These are phyloP conservation scores for Phylloporus scabripes DNA, from an alignment of 768 basidiomycete genomes.

Conservation along the genomic window DNA sequence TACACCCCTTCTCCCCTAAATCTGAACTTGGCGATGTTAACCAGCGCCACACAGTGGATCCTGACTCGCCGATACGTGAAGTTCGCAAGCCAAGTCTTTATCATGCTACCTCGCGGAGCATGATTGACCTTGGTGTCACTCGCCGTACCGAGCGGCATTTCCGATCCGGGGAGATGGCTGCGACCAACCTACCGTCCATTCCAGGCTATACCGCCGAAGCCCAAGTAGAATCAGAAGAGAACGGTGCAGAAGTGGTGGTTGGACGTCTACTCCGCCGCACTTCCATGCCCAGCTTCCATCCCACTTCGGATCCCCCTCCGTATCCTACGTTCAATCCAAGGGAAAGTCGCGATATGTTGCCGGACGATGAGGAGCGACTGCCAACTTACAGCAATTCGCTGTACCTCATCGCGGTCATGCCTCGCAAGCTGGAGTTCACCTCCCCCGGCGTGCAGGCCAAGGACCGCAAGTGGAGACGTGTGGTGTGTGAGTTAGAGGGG, in stretches of 20 bases:
- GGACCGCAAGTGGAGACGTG: slow-evolving; percentile 89
- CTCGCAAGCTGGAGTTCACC: slow-evolving; percentile 90
- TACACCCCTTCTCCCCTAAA: slow-evolving; percentile 17
- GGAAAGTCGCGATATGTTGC: slow-evolving; percentile 30
- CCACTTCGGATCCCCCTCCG: slow-evolving; percentile 58
- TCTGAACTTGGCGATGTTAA: slow-evolving; percentile 3
- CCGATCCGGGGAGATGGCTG: slow-evolving; percentile 14
- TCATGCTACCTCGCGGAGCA: slow-evolving; percentile 57
- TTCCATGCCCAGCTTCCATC: slow-evolving; percentile 66
- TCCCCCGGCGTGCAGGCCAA: slow-evolving; percentile 79
- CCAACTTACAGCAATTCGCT: slow-evolving; percentile 80
- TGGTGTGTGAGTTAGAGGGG: slow-evolving; percentile 86
- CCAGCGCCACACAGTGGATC: slow-evolving; percentile 1
- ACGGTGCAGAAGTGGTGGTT: slow-evolving; percentile 26
- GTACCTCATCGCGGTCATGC: slow-evolving; percentile 75
- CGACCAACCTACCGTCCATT: slow-evolving; percentile 10
- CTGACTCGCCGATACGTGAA: slow-evolving; percentile 5
- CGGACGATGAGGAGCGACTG: slow-evolving; percentile 83
- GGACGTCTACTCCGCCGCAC: slow-evolving; percentile 49
- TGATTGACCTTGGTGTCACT: slow-evolving; percentile 48
- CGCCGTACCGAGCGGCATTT: slow-evolving; percentile 26
- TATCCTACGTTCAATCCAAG: slow-evolving; percentile 47
- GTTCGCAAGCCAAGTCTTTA: slow-evolving; percentile 42
- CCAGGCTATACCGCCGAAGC: slow-evolving; percentile 10
- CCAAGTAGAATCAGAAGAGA: slow-evolving; percentile 17